Evolutionary conservation across 495 filamentous ascomycete species (phyloP), one percentile per base, ranked within the genome.

Genomic region (Xylaria palmicola): DNA sequence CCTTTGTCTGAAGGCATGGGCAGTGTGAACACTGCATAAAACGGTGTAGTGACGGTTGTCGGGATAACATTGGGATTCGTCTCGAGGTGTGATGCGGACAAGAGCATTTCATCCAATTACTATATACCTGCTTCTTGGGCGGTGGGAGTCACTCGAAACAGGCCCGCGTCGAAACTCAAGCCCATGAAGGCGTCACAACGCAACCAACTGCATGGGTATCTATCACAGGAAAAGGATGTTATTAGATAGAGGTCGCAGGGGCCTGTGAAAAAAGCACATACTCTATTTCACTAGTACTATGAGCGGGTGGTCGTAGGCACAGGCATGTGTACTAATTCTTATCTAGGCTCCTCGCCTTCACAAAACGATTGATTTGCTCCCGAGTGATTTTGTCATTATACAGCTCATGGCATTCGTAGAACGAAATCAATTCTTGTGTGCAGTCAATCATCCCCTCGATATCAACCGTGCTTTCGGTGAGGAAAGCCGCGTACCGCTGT

Each of bases 371-470:
- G 65, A 98, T 87, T 60, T 90, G 81, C 65, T 85, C 82, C 37
- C 74, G 69, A 24, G 78, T 78, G 9, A 72, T 68, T 74, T 94
- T 93, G 67, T 98, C 93, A 63, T 86, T 90, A 67, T 93, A 97
- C 66, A 86, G 81, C 70, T 98, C 94, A 80, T 92, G 91, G 32
- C 91, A 83, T 72, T 96, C 92, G 74, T 98, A 98, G 62, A 98
- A 83, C 4, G 92, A 95, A 41, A 98, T 91, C 52, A 98, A 83
- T 77, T 98, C 95, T 75, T 98, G 94, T 0, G 90, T 92, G 73
- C 89, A 93, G 68, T 98, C 93, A 44, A 97, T 88, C 68, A 97
- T 87, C 20, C 87, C 91, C 74, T 90, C 90, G 70, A 98, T 90
- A 71, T 98, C 93, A 32, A 98, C 85, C 64, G 88, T 90, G 67